Evolutionary conservation across 495 filamentous ascomycete species (phyloP).

Genomic region (Daldinia childiae): DNA sequence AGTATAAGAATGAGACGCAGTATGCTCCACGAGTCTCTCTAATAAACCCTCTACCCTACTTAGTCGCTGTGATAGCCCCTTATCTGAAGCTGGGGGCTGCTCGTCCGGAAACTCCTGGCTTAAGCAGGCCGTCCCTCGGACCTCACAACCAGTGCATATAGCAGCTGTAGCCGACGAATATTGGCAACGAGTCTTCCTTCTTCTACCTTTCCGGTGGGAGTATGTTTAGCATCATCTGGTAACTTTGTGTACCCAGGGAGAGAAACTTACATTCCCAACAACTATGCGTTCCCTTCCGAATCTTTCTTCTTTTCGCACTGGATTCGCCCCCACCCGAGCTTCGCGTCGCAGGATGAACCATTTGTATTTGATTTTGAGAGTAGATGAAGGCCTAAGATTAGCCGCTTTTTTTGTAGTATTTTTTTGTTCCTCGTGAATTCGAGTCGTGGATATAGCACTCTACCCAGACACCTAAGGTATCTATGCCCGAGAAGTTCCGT

Average conservation of each 20-base stretch:
- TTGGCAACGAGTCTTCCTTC: slow-evolving; percentile 59
- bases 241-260: background rate
- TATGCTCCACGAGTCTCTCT: slow-evolving; percentile 55
- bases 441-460: background rate
- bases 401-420: background rate
- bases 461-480: background rate
- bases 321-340: slow-evolving; percentile 8
- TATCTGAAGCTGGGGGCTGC: slow-evolving; percentile 46
- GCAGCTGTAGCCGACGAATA: slow-evolving; percentile 50
- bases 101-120: slow-evolving; percentile 62
- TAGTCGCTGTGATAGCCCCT: slow-evolving; percentile 55
- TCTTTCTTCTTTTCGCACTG: slow-evolving; percentile 53
- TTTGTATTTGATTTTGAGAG: background rate
- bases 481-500: background rate
- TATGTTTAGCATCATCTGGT: slow-evolving; percentile 18
- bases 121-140: slow-evolving; percentile 56
- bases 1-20: slow-evolving; percentile 49
- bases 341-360: slow-evolving; percentile 28
- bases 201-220: slow-evolving; percentile 48
- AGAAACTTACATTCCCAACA: slow-evolving; percentile 63
- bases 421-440: background rate
- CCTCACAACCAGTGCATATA: slow-evolving; percentile 58
- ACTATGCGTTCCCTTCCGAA: slow-evolving; percentile 65
- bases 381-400: background rate
- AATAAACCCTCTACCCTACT: slow-evolving; percentile 58